phyloP scores from a whole-genome alignment of 106 monocot species.

The Dioscorea zingiberensis region DNA sequence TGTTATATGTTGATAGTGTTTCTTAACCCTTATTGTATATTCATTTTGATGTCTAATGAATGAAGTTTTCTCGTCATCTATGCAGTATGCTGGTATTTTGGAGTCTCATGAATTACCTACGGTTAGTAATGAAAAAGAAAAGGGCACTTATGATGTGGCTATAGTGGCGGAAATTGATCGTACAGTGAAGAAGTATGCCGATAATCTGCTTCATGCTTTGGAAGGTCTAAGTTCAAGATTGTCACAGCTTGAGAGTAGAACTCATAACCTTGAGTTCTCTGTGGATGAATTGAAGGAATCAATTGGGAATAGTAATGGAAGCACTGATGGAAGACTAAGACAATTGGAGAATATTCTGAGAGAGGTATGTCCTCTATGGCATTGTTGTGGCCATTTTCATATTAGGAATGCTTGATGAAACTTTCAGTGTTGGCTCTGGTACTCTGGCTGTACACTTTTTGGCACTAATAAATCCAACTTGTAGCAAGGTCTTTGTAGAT shows the following conservation, averaged over 20 bases:
- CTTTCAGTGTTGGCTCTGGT: too few relatives aligned
- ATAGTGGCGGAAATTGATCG: constrained; percentile 45
- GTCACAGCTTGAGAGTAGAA: constrained; percentile 53
- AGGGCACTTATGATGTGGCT: constrained; percentile 23
- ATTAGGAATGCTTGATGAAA: too few relatives aligned
- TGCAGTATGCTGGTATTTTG: constrained; percentile 41
- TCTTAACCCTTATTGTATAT: not conserved
- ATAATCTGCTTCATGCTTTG: constrained; percentile 51
- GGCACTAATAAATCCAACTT: too few relatives aligned
- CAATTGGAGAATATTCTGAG: constrained; percentile 63
- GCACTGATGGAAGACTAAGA: constrained; percentile 52
- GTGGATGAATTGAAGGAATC: constrained; percentile 46
- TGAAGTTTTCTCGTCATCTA: not conserved
- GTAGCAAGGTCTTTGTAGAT: too few relatives aligned
- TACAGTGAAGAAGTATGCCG: constrained; percentile 55
- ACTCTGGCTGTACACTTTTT: too few relatives aligned
- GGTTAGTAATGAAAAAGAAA: constrained; percentile 41
- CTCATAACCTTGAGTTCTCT: constrained; percentile 41
- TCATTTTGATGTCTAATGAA: not conserved
- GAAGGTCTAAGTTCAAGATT: constrained; percentile 65
- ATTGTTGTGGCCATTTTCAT: not conserved
- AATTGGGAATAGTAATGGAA: constrained; percentile 38
- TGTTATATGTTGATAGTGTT: too few relatives aligned
- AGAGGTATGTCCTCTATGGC: constrained; percentile 33
- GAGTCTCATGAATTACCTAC: constrained; percentile 50